These are phyloP conservation scores for Collariella sp. DNA, from an alignment of 495 filamentous ascomycete genomes.

Conservation along the genomic window DNA sequence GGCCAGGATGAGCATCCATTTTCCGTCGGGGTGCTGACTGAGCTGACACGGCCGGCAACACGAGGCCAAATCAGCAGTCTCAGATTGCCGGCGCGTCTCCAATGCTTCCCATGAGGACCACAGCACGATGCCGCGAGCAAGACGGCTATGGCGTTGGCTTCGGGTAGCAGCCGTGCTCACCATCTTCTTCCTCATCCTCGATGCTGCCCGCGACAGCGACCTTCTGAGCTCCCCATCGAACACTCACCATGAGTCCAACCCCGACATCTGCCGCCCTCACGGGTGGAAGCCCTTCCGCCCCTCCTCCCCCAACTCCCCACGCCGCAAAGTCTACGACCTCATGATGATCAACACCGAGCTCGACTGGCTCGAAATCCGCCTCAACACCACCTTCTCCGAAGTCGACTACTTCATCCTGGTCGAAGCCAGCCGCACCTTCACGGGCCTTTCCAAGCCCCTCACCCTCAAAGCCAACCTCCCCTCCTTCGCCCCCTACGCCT, in stretches of 20 bases:
- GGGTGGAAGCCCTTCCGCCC: slow-evolving; percentile 32
- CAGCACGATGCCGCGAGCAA: slow-evolving; percentile 4
- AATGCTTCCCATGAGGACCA: not conserved
- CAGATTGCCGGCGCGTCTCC: not conserved
- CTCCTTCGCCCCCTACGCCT: slow-evolving; percentile 33
- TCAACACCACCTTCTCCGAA: slow-evolving; percentile 40
- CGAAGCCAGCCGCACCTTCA: slow-evolving; percentile 44
- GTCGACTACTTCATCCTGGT: slow-evolving; percentile 53
- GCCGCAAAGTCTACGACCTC: slow-evolving; percentile 45
- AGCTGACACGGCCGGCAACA: not conserved
- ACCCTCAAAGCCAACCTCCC: slow-evolving; percentile 34
- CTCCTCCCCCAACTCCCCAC: not conserved
- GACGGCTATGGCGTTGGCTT: slow-evolving; percentile 8
- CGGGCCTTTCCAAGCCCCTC: slow-evolving; percentile 41
- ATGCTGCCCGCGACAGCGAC: not conserved
- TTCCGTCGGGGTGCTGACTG: no score
- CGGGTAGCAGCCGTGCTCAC: slow-evolving; percentile 1
- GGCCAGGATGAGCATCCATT: not conserved
- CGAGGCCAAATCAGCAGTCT: not conserved
- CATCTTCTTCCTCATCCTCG: slow-evolving; percentile 9
- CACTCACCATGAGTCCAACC: not conserved
- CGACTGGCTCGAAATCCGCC: slow-evolving; percentile 50
- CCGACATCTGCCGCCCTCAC: slow-evolving; percentile 32
- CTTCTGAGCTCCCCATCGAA: not conserved
- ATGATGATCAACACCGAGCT: slow-evolving; percentile 48